Conservation (phyloP, 1,139 yeast genomes). For the Torulaspora pretoriensis region DNA sequence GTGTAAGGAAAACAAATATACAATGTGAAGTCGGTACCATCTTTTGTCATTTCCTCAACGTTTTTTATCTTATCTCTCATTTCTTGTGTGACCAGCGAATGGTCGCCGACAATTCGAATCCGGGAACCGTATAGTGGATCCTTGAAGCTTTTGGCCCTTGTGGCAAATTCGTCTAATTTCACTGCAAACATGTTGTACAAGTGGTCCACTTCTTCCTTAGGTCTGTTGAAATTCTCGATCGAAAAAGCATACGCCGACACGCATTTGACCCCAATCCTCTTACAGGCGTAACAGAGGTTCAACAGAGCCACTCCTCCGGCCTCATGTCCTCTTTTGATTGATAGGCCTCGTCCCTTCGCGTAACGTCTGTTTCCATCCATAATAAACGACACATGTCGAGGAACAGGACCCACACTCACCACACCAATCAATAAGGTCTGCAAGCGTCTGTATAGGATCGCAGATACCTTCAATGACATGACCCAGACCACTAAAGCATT, state of each 20-base stretch:
- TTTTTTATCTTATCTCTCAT: constrained; percentile 54
- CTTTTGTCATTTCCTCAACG: constrained; percentile 61
- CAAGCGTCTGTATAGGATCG: constrained; percentile 19
- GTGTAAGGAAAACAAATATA: constrained; percentile 95
- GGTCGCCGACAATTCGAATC: constrained; percentile 70
- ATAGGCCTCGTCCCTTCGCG: constrained; percentile 65
- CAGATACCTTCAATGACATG: constrained; percentile 3
- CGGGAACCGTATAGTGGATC: constrained; percentile 54
- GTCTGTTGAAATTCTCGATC: constrained; percentile 87
- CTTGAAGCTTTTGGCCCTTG: constrained; percentile 32
- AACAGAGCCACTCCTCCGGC: constrained; percentile 84
- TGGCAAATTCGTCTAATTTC: constrained; percentile 45
- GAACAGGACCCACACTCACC: constrained; percentile 70
- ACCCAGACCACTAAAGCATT: constrained; percentile 8
- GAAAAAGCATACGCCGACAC: constrained; percentile 93
- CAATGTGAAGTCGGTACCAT: constrained; percentile 47
- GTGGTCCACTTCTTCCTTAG: constrained; percentile 72
- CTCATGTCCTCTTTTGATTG: constrained; percentile 79
- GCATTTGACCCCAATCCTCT: constrained; percentile 62
- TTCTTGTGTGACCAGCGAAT: constrained; percentile 58
- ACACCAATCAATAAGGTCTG: constrained; percentile 49
- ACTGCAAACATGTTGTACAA: constrained; percentile 74
- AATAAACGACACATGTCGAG: constrained; percentile 84
- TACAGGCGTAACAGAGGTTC: constrained; percentile 36
- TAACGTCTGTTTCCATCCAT: constrained; percentile 97